Base-by-base conservation (phyloP, 805 yeast species). In the Yarrowia alimentaria region DNA sequence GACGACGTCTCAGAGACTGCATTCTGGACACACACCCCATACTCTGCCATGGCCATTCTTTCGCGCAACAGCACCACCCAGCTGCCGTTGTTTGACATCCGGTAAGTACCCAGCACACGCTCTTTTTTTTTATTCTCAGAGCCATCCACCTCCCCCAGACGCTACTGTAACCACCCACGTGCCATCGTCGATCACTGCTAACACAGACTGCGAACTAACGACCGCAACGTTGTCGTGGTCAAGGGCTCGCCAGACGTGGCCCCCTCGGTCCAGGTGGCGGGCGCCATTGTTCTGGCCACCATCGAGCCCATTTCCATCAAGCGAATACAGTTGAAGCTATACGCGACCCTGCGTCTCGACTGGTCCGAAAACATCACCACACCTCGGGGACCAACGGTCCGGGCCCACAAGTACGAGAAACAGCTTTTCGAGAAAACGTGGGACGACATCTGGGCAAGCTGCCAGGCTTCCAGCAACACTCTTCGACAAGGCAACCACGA, bases 231-330 rank as follows among this genome's bases (percentile, higher is more conserved):
- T 8, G 67, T 91, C 4, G 77, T 93, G 7, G 65, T 91, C 24
- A 83, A 88, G 58, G 99, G 99, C 1, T 61, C 83, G 1, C 80
- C 83, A 5, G 73, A 75, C 26, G 90, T 83, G 48, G 95, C 97
- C 0, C 74, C 87, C 0, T 81, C 95, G 1, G 85, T 79, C 3
- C 68, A 84, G 6, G 65, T 93, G 20, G 69, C 83, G 1, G 99
- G 99, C 4, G 79, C 79, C 9, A 80, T 93, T 18, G 89, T 83
- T 1, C 66, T 93, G 19, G 76, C 90, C 0, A 79, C 86, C 0
- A 72, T 75, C 10, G 98, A 91, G 57, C 86, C 95, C 3, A 68
- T 87, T 52, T 67, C 79, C 12, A 74, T 91, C 47, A 83, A 79
- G 61, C 78, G 76, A 57, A 66, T 93, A 55, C 65, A 78, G 4